Base-by-base conservation (phyloP, 129 eudicot genomes). In the Heracleum sosnowskyi region DNA sequence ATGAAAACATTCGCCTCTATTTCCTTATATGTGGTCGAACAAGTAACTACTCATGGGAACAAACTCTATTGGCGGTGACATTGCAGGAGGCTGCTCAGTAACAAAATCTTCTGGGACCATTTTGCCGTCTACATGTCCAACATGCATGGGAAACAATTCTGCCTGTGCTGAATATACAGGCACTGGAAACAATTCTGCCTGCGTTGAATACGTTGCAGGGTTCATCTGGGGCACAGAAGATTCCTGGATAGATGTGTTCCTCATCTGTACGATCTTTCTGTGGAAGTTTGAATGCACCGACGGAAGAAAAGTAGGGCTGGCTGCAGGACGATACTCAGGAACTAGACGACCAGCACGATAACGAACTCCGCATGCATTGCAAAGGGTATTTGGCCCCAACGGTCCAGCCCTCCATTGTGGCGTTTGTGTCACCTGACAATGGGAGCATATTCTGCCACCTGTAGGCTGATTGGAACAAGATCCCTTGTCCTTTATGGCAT, bases 241-340 rank as follows among this genome's bases (percentile, higher is more conserved):
- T 42, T 74, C 26, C 60, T 22, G 68, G 35, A 31, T 18, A 13
- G 74, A 29, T 60, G 41, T 76, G 60, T 37, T n/a, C 26, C 85
- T 82, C 85, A 82, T 82, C 85, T 82, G 78, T 13, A 78, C 17
- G 28, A 82, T 78, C 75, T 66, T 78, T 81, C 62, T 78, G 79
- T 82, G 82, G 33, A 74, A 71, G 63, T 82, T 82, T 37, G 85
- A 82, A 62, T 82, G 82, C n/a, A 82, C 11, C 0, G 85, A 71
- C 10, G 82, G 79, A 31, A 73, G 57, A 41, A 82, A 82, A 12
- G 85, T 82, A n/a, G 85, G 85, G 53, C 85, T 82, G 11, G 85
- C 85, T 45, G 68, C 74, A 4, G 85, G 85, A 42, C 85, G 81
- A 73, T 82, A 74, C 60, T 74, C 77, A 16, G 77, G 77, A 44